Percentiles rank a stretch among this genome's conserved stretches.
Evolutionary conservation across 164 flowering plant genomes (phyloP).

Genomic region (Annona squamosa): DNA sequence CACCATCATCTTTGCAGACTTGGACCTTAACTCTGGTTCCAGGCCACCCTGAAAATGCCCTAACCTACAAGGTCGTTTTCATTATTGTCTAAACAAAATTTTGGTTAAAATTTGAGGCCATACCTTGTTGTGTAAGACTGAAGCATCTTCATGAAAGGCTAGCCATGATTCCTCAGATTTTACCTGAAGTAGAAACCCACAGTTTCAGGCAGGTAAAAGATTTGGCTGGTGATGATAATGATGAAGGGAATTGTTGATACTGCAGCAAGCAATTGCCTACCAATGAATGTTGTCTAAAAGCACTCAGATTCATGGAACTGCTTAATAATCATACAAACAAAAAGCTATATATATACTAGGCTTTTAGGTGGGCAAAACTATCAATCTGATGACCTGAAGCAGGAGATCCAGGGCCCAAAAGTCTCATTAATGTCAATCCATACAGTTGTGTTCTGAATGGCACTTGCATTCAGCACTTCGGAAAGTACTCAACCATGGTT

Average conservation of each 20-base stretch:
- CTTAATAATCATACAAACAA: neutral
- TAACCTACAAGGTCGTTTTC: conserved; percentile 58
- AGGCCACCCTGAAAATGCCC: conserved; percentile 99
- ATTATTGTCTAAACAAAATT: neutral
- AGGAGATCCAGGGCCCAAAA: neutral
- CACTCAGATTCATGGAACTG: too few species aligned
- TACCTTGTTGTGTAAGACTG: conserved; percentile 78
- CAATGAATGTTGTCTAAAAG: too few species aligned
- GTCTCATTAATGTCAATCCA: neutral
- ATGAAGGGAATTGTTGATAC: too few species aligned
- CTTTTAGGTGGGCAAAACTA: neutral
- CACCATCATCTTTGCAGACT: conserved; percentile 34
- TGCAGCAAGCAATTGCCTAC: too few species aligned
- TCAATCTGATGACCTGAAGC: neutral
- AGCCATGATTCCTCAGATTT: conserved; percentile 85
- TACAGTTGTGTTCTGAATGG: neutral
- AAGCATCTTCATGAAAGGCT: conserved; percentile 70
- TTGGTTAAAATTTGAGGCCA: conserved; percentile 6
- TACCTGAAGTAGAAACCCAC: conserved; percentile 39
- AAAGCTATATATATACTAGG: neutral
- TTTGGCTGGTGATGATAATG: too few species aligned
- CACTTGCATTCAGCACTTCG: neutral
- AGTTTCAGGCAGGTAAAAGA: neutral
- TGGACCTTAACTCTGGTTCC: conserved; percentile 74
- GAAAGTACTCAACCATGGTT: neutral